Base-by-base conservation (phyloP, 2,329 filamentous ascomycete species). In the Cordyceps farinosa region DNA sequence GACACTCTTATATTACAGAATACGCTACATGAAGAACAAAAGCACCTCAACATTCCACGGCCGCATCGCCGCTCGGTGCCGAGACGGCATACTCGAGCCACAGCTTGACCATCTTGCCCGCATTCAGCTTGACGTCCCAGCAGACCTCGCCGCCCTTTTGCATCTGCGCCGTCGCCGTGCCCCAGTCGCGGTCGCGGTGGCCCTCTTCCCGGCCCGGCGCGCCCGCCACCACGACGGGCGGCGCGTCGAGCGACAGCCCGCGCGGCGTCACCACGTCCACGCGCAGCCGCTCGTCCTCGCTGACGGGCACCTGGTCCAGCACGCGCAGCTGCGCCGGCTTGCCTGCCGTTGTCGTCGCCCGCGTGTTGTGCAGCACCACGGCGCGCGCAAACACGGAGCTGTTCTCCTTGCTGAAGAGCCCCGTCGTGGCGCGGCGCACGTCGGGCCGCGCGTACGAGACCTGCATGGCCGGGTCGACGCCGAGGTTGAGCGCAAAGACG, bases 21-120 rank as follows among this genome's bases (percentile, higher is more conserved):
- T 38, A 11, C 3, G 9, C 9, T 30, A 48, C 11, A 48, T 27
- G 9, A 3, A 30, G 17, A 44, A 9, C 9, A 5, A 13, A 22
- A 22, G 22, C 22, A 29, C 47, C 27, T 52, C 42, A 64, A n/a
- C 50, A 56, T 34, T 64, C 48, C 2, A 55, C 32, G 1, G 56
- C 56, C 1, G 29, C 70, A 64, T 86, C 82, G 9, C 80, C 81
- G 17, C 73, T 73, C 1, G 87, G 87, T 67, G 84, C 77, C 29
- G 79, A 79, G 22, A 87, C 81, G 65, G 84, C 81, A 73, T 90
- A 90, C 75, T 87, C 85, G 64, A 90, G 70, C 30, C 75, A 75
- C 65, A 90, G 72, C 72, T 82, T 82, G 17, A 84, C 82, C 3
- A 81, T 79, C 68, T 81, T 80, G 32, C 86, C 85, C 0, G 84